Evolutionary conservation across 2,329 filamentous ascomycete species (phyloP), one percentile per base, ranked within the genome.

Genomic region (Colletotrichum cordylinicola): DNA sequence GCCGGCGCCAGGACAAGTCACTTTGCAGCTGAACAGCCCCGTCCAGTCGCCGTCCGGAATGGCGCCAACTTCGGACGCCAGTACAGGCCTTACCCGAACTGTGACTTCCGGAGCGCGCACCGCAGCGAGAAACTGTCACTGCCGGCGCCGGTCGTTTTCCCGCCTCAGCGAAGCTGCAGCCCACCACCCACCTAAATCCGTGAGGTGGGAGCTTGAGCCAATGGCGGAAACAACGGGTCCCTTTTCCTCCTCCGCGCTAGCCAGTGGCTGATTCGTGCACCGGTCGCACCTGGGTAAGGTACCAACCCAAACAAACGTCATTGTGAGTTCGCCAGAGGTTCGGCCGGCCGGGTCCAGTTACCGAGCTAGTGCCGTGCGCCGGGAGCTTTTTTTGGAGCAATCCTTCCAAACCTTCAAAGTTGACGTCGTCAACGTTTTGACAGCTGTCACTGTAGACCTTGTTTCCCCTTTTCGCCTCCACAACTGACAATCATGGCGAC

Each of bases 351-450:
- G 72, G n/a, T 62, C 72, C 70, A 60, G 55, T 75, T 75, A 66
- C 73, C 73, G 73, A 75, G 73, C 73, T 72, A 75, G 72, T 70
- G 72, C 72, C 72, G 67, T 48, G 66, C 21, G 24, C 9, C 24
- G 37, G 67, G 35, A 62, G 37, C 56, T 48, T 62, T 70, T 70
- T 70, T 70, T 48, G 33, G 66, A 56, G 48, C 66, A 24, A 15
- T 48, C 18, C 18, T 39, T 27, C 15, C 18, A 67, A 67, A 27
- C 15, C 43, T 60, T 24, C 10, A 43, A n/a, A 48, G 33, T 62
- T 5, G 55, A 70, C 56, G 56, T 62, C 56, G 29, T 62, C 56
- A 33, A 27, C 6, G 37, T n/a, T 60, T 61, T 24, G 52, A 56
- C 52, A 56, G 52, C 43, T 48, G 43, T 48, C 43, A 48, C 43